A percentile compares a stretch with the other conserved stretches of the same genome.
These are phyloP conservation scores for Rhizopogon vulgaris DNA, from an alignment of 768 basidiomycete genomes.

Conservation along the genomic window DNA sequence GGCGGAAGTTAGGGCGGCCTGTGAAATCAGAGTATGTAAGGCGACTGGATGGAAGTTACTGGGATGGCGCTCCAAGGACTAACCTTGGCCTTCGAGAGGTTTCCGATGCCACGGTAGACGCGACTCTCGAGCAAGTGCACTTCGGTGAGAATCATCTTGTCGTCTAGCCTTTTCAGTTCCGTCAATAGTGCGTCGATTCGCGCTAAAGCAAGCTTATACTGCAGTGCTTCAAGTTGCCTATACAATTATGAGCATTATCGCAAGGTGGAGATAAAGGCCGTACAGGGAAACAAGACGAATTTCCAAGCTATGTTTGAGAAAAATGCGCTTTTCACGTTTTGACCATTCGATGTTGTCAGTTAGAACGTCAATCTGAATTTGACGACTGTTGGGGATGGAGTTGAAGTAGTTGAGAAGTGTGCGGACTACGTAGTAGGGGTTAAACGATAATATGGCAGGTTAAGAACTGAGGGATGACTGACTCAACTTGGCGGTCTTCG, in stretches of 20 bases:
- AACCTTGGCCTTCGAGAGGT: conserved; percentile 87
- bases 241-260: conserved; percentile 1
- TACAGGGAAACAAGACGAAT: conserved; percentile 77
- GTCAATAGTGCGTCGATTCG: conserved; percentile 85
- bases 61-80: conserved; percentile 6
- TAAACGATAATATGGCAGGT: not conserved
- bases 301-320: conserved; percentile 91
- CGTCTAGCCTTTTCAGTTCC: conserved; percentile 89
- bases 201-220: conserved; percentile 71
- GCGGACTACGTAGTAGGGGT: conserved; percentile 51
- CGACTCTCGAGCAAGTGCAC: conserved; percentile 92
- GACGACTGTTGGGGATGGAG: conserved; percentile 65
- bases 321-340: conserved; percentile 85
- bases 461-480: conserved; percentile 1
- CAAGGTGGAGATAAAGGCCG: conserved; percentile 12
- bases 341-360: conserved; percentile 93
- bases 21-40: not conserved
- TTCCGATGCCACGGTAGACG: conserved; percentile 85
- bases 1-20: conserved; percentile 86
- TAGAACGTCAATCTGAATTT: conserved; percentile 79
- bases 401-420: conserved; percentile 90
- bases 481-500: conserved; percentile 96
- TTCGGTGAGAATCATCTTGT: conserved; percentile 97
- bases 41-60: not conserved
- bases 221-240: conserved; percentile 69